phyloP scores from a whole-genome alignment of 805 yeast genomes.

The Ogataea methanolica region DNA sequence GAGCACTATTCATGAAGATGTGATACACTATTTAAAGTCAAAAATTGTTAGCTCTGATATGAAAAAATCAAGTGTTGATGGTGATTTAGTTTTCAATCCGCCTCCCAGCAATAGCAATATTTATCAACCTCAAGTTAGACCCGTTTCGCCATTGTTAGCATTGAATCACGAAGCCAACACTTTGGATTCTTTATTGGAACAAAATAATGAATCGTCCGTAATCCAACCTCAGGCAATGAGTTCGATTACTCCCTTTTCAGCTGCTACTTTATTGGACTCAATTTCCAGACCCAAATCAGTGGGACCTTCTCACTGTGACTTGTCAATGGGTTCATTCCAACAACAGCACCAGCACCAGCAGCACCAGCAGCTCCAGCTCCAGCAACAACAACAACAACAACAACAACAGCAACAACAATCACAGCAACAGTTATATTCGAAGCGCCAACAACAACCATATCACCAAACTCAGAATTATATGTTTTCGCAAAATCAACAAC shows the following conservation, averaged over 20 bases:
- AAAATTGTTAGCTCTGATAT: slow-evolving; percentile 31
- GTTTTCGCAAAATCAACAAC: slow-evolving; percentile 6
- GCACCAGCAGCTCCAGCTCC: too few relatives aligned
- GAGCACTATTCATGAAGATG: slow-evolving; percentile 39
- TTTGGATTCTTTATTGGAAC: slow-evolving; percentile 35
- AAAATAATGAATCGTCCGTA: slow-evolving; percentile 5
- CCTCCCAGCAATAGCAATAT: slow-evolving; percentile 18
- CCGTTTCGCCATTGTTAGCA: slow-evolving; percentile 30
- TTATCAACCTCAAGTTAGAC: slow-evolving; percentile 24
- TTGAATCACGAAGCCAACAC: slow-evolving; percentile 33
- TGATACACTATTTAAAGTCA: slow-evolving; percentile 39
- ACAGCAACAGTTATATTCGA: background rate
- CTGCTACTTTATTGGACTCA: slow-evolving; percentile 12
- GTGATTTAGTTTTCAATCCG: slow-evolving; percentile 20
- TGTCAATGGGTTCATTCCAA: slow-evolving; percentile 9
- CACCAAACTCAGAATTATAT: background rate
- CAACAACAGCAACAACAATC: too few relatives aligned
- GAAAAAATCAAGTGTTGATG: slow-evolving; percentile 9
- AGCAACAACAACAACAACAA: too few relatives aligned
- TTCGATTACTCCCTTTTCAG: slow-evolving; percentile 2
- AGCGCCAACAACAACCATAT: background rate
- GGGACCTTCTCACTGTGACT: slow-evolving; percentile 31
- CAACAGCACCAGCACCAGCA: too few relatives aligned
- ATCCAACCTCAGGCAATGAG: slow-evolving; percentile 2
- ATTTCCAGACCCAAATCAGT: slow-evolving; percentile 41